Base-by-base conservation (phyloP, 345 rosid genomes). In the Jatropha curcas region DNA sequence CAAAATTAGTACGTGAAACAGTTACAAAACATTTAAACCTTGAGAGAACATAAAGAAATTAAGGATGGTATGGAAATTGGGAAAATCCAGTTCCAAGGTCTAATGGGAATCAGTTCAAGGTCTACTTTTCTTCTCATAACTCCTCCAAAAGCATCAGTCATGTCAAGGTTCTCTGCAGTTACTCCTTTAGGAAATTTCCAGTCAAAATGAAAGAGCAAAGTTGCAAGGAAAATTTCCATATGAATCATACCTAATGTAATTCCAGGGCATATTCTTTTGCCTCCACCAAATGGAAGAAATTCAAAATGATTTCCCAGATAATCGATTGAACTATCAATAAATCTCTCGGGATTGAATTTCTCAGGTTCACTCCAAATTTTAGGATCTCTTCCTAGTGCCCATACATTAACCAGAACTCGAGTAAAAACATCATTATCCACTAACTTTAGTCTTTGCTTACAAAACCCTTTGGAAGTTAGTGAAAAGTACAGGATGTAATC, bases 131-230 rank as follows among this genome's bases (percentile, higher is more conserved):
- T 68, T 12, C 41, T 33, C 0, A 65, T 14, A 0, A 56, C 19
- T 6, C 57, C 16, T 4, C 75, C 51, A 14, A 62, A 37, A 4
- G 28, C 30, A 62, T 76, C 83, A 0, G 60, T 17, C 78, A 76
- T 76, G 58, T 80, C 69, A 17, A 80, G 33, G 22, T 57, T 41
- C 65, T 72, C 68, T 27, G 8, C 64, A 9, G 65, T 72, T 63
- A 37, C 39, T 8, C 73, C 70, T 22, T 10, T n/a, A 2, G 80
- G 65, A n/a, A 69, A 71, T 46, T 69, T 41, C 80, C 80, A 76
- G 7, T 80, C 83, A 70, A 80, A 80, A 65, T 73, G 75, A 31
- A 58, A 80, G 5, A 80, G 59, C 7, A 76, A 28, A 19, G 25
- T 27, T 0, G 79, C 74, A 2, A 71, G 62, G 1, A 20, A 48